Percentiles rank a stretch among this genome's conserved stretches.
Evolutionary conservation across 1,139 yeast genomes (phyloP).

Genomic region (Nakaseomyces uthaithaninus): DNA sequence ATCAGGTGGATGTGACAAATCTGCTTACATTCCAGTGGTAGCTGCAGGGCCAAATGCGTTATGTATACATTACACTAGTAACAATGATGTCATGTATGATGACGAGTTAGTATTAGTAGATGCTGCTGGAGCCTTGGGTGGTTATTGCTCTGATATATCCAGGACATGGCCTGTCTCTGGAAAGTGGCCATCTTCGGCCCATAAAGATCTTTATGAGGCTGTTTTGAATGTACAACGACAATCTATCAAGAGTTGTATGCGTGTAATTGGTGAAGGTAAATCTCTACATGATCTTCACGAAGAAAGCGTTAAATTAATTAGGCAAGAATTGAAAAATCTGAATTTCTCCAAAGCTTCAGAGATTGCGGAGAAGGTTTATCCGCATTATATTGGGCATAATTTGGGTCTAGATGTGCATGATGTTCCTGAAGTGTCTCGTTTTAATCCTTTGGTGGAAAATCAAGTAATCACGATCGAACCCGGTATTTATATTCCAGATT

Average conservation of each 20-base stretch:
- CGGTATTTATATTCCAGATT: conserved; percentile 78
- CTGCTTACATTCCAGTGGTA: conserved; percentile 92
- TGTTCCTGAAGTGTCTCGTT: conserved; percentile 52
- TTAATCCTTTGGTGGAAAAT: conserved; percentile 43
- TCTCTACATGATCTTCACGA: conserved; percentile 75
- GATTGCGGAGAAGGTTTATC: conserved; percentile 56
- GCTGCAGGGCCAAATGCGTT: conserved; percentile 87
- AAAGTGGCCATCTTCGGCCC: conserved; percentile 59
- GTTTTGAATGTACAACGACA: conserved; percentile 74
- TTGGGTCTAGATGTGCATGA: conserved; percentile 92
- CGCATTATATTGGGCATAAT: conserved; percentile 94
- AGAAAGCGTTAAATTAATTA: conserved; percentile 50
- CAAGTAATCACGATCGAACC: conserved; percentile 92
- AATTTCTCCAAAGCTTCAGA: conserved; percentile 47
- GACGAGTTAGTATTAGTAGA: conserved; percentile 88
- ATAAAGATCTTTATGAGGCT: conserved; percentile 78
- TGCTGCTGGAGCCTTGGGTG: conserved; percentile 92
- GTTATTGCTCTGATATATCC: conserved; percentile 92
- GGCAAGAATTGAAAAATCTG: conserved; percentile 57
- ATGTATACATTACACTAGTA: conserved; percentile 83
- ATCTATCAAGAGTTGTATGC: conserved; percentile 59
- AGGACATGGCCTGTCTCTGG: conserved; percentile 89
- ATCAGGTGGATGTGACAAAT: conserved; percentile 78
- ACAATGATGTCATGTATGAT: conserved; percentile 64
- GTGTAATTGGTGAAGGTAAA: conserved; percentile 33